Evolutionary conservation across 2,329 filamentous ascomycete genomes (phyloP).

Genomic region (Ophiostoma sp.): DNA sequence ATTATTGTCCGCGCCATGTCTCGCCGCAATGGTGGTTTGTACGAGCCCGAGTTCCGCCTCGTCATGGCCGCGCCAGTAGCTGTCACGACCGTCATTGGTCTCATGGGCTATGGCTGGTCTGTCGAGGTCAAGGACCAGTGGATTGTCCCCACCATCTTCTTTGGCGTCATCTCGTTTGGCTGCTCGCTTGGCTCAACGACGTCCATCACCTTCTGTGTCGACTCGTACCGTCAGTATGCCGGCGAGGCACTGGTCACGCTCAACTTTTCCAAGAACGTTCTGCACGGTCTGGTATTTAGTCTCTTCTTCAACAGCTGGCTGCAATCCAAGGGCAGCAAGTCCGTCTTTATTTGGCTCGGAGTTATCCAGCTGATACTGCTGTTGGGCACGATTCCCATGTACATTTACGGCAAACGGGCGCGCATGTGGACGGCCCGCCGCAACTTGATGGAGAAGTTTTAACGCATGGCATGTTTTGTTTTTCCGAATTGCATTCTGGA

Average conservation of each 20-base stretch:
- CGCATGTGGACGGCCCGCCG: slow-evolving; percentile 91
- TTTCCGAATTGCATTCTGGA: no score
- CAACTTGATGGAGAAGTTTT: slow-evolving; percentile 45
- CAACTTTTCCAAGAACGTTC: slow-evolving; percentile 91
- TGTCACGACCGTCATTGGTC: slow-evolving; percentile 74
- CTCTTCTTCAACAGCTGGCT: slow-evolving; percentile 89
- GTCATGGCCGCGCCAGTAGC: slow-evolving; percentile 83
- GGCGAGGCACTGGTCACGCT: slow-evolving; percentile 92
- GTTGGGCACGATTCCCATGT: slow-evolving; percentile 82
- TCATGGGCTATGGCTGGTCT: slow-evolving; percentile 98
- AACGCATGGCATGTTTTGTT: background rate
- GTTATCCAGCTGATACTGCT: slow-evolving; percentile 79
- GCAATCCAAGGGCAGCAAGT: slow-evolving; percentile 69
- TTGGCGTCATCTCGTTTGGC: slow-evolving; percentile 87
- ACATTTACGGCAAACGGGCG: slow-evolving; percentile 85
- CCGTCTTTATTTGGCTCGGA: slow-evolving; percentile 79
- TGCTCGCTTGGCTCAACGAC: slow-evolving; percentile 89
- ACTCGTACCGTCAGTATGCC: slow-evolving; percentile 90
- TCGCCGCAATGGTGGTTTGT: slow-evolving; percentile 83
- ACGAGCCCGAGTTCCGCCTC: slow-evolving; percentile 90
- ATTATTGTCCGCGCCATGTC: slow-evolving; percentile 80
- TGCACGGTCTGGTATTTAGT: slow-evolving; percentile 86
- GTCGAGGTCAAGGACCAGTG: slow-evolving; percentile 68
- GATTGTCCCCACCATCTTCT: slow-evolving; percentile 93
- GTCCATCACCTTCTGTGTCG: slow-evolving; percentile 89